phyloP scores from a whole-genome alignment of 768 basidiomycete species.

The Tricholomella constricta region DNA sequence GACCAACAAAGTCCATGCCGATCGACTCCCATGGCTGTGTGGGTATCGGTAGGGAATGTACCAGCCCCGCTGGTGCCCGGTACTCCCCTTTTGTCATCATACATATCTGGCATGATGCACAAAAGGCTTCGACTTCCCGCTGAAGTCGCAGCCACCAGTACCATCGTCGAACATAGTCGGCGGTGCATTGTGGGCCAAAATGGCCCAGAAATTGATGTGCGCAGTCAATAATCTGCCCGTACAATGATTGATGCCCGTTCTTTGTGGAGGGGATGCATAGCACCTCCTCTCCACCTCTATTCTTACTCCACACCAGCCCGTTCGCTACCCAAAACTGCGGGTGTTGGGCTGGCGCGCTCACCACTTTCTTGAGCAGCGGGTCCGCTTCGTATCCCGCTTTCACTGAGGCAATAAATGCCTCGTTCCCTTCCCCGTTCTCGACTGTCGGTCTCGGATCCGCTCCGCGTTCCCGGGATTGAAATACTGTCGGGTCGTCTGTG shows the following conservation, averaged over 20 bases:
- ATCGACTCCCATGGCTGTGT: no score
- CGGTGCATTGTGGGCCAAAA: no score
- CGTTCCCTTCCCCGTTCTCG: not conserved
- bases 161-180: no score
- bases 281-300: conserved; percentile 4
- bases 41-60: conserved; percentile 31
- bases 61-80: conserved; percentile 24
- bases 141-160: no score
- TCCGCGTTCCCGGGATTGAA: no score
- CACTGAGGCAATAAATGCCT: no score
- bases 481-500: not conserved
- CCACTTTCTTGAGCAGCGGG: no score
- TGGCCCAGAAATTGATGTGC: no score
- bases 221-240: conserved; percentile 17
- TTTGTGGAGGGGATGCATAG: conserved; percentile 21
- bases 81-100: conserved; percentile 21
- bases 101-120: conserved; percentile 14
- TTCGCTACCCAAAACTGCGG: not conserved
- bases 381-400: not conserved
- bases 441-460: no score
- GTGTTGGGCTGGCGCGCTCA: no score
- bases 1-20: no score
- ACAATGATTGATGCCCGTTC: not conserved
- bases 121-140: conserved; percentile 25
- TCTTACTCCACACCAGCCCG: not conserved